Evolutionary conservation across 2,329 filamentous ascomycete genomes (phyloP), one percentile per base, ranked within the genome.

Genomic region (Beauveria scarabaeidicola): DNA sequence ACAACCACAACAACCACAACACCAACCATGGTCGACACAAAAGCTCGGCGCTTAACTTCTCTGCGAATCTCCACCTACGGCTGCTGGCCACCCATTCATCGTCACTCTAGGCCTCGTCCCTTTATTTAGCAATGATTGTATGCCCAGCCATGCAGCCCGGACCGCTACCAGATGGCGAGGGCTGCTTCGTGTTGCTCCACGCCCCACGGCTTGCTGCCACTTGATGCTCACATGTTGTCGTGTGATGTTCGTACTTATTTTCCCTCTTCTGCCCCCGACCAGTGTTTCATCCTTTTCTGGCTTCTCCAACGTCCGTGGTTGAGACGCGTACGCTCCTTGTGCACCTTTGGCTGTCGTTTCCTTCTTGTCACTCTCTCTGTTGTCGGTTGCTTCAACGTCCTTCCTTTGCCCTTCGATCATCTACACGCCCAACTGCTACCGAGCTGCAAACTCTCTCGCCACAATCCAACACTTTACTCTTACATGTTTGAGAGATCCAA

Each of bases 271-370:
- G 13, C 19, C 13, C 25, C 19, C 17, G 6, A 15, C 8, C 6
- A 38, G 21, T 52, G 52, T 60, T 60, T 56, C 52, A 52, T 13
- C n/a, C 6, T 17, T 27, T 59, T 19, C 17, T 52, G 36, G 10
- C 15, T 59, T 40, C n/a, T 53, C 15, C 48, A 53, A 47, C 21
- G 27, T 47, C 46, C 25, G 41, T 51, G 25, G 38, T 25, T 50
- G 52, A 36, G 57, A 59, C 57, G 48, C 36, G 29, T 47, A 59
- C 57, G 40, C 57, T 59, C 57, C 17, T 58, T 52, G 56, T 58
- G 36, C 43, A 32, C 43, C 51, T 25, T 29, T n/a, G 53, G 40
- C 17, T 36, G 32, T 47, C 13, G 13, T 41, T 59, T 53, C 50
- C 48, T 47, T 54, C 23, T 55, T 13, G 40, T 47, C 29, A 32